Base-by-base conservation (phyloP, 2,329 filamentous ascomycete genomes). In the Fusarium ramigenum region DNA sequence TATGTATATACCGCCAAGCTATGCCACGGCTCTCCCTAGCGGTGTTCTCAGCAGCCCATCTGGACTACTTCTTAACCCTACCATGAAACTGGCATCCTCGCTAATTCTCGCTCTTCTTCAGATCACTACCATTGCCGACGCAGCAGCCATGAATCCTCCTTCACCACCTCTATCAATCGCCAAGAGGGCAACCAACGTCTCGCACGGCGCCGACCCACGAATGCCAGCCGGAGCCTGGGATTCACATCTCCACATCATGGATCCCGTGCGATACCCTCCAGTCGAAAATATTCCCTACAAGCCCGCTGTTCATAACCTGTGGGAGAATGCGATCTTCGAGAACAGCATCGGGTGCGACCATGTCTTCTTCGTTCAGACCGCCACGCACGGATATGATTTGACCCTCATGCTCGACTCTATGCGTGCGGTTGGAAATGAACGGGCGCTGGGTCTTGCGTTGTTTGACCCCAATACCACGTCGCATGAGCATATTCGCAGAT, bases 171-270 rank as follows among this genome's bases (percentile, higher is more conserved):
- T 25, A 4, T 34, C 44, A 9, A 5, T 34, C 5, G 8, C 21
- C 36, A 52, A 60, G 21, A 53, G 21, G 25, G 21, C 18, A n/a
- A 19, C 8, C 36, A 53, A 28, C 19, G 8, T 21, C n/a, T 53
- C 36, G 10, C 21, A 3, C 15, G n/a, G 36, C 9, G 44, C 57
- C 5, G 44, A 53, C 18, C 28, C 57, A 19, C 9, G 57, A 39
- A 60, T 40, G 25, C 44, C 57, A 2, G 16, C 19, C 0, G 44
- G 57, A 21, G 44, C 44, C 1, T 60, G 57, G 25, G 44, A 60
- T 36, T 60, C 57, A 11, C 57, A 60, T 21, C 57, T 60, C 40
- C 57, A 60, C 32, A 60, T 60, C 12, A 60, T 60, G 57, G 44
- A 60, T 12, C 57, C 57, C 7, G 36, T 34, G 18, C 57, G 57